Conservation (phyloP, 306 rosid genomes). For the Mucuna pruriens region DNA sequence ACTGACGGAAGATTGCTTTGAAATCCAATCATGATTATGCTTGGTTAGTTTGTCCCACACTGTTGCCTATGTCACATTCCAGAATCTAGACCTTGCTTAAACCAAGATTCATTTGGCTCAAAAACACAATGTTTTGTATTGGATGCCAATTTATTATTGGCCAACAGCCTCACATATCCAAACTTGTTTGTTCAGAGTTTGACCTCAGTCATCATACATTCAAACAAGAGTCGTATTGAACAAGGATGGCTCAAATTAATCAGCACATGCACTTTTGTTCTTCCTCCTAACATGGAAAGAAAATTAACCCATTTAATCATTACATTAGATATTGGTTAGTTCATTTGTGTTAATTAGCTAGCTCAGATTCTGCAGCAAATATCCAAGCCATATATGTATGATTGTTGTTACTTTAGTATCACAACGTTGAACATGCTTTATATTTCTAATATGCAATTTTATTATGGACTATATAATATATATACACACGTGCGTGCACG, state of each 20-base stretch:
- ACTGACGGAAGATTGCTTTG: conserved; percentile 33
- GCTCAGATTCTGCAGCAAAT: conserved; percentile 4
- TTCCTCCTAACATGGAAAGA: neutral
- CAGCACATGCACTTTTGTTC: neutral
- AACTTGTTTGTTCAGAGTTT: neutral
- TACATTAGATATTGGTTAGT: neutral
- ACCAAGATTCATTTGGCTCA: conserved; percentile 28
- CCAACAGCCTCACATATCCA: neutral
- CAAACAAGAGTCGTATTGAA: conserved; percentile 33
- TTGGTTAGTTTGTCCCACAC: conserved; percentile 36
- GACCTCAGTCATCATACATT: conserved; percentile 33
- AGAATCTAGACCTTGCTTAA: conserved; percentile 27
- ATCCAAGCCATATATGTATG: neutral
- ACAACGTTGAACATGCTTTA: neutral
- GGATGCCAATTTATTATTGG: conserved; percentile 23
- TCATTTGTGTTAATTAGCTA: neutral
- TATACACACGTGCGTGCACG: neutral
- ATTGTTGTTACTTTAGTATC: conserved; percentile 9
- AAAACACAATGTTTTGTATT: conserved; percentile 34
- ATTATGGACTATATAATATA: neutral
- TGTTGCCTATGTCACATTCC: conserved; percentile 39
- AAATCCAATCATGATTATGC: conserved; percentile 22
- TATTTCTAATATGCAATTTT: neutral
- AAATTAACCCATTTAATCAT: neutral
- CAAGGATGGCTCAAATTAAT: neutral